A percentile compares a stretch with the other conserved stretches of the same genome.
Evolutionary conservation across 768 basidiomycete species (phyloP).

Genomic region (Dacryopinax spathularia): DNA sequence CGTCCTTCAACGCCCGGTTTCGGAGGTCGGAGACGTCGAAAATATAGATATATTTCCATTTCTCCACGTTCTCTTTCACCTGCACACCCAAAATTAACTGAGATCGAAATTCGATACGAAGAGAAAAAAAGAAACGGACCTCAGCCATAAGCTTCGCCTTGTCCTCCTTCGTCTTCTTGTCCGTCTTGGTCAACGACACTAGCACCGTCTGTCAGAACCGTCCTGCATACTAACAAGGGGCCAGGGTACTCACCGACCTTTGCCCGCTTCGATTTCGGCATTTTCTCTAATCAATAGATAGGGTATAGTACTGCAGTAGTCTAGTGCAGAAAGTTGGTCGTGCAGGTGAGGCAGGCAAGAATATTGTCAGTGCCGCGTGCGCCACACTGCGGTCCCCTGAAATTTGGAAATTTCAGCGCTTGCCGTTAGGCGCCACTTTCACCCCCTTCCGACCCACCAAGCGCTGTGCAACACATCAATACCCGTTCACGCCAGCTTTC

Average conservation of each 20-base stretch:
- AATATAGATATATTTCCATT: slow-evolving; percentile 91
- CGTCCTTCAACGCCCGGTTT: slow-evolving; percentile 85
- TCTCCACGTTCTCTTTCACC: slow-evolving; percentile 72
- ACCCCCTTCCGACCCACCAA: not conserved
- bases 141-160: slow-evolving; percentile 73
- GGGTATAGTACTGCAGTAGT: not conserved
- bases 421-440: not conserved
- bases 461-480: not conserved
- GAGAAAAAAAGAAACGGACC: slow-evolving; percentile 30
- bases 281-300: slow-evolving; percentile 21
- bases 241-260: slow-evolving; percentile 55
- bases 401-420: not conserved
- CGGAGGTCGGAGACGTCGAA: slow-evolving; percentile 94
- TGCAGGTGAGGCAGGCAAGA: not conserved
- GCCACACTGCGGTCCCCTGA: not conserved
- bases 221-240: slow-evolving; percentile 1
- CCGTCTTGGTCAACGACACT: slow-evolving; percentile 90
- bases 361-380: not conserved
- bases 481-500: slow-evolving; percentile 1
- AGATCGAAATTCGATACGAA: not conserved
- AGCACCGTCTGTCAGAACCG: slow-evolving; percentile 14
- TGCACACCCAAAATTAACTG: slow-evolving; percentile 21
- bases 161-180: slow-evolving; percentile 83
- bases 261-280: slow-evolving; percentile 81
- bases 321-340: not conserved